These are phyloP conservation scores for Zalaria sp. DNA, from an alignment of 2,329 filamentous ascomycete species.

Conservation along the genomic window DNA sequence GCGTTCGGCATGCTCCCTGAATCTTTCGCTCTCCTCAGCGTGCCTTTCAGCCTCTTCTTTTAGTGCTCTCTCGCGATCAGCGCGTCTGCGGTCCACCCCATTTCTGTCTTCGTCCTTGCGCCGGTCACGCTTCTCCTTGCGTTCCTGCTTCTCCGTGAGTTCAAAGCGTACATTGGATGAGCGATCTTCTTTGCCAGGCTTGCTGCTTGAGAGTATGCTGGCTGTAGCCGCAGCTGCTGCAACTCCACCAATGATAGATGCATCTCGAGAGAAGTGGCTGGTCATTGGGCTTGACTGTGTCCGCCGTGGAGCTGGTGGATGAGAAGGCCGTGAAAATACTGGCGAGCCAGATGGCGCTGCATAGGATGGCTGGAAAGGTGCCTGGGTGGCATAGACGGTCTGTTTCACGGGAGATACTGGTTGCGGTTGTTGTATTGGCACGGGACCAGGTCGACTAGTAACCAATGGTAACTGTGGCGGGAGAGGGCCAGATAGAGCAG, in stretches of 20 bases:
- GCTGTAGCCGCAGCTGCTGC: slow-evolving; percentile 23
- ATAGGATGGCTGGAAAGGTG: slow-evolving; percentile 24
- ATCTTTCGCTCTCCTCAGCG: slow-evolving; percentile 9
- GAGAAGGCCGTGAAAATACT: slow-evolving; percentile 17
- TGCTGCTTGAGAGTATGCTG: slow-evolving; percentile 16
- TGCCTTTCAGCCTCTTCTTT: slow-evolving; percentile 19
- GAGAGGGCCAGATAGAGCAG: slow-evolving; percentile 17
- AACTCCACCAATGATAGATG: slow-evolving; percentile 23
- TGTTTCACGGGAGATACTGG: slow-evolving; percentile 53
- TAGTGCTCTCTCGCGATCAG: slow-evolving; percentile 17
- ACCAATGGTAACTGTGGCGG: slow-evolving; percentile 19
- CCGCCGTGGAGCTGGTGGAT: slow-evolving; percentile 9
- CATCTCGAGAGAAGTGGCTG: slow-evolving; percentile 17
- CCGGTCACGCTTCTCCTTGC: slow-evolving; percentile 29
- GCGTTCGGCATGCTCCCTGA: slow-evolving; percentile 1
- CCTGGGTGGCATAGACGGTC: slow-evolving; percentile 43
- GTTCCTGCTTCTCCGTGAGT: slow-evolving; percentile 41
- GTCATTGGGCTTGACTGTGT: slow-evolving; percentile 15
- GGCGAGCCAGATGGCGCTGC: slow-evolving; percentile 25
- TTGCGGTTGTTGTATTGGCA: slow-evolving; percentile 74
- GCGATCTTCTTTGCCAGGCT: slow-evolving; percentile 13
- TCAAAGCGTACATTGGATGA: slow-evolving; percentile 41
- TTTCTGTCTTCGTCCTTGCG: slow-evolving; percentile 17
- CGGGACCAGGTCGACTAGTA: slow-evolving; percentile 39
- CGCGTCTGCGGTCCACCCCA: slow-evolving; percentile 11